Percentiles rank a stretch among this genome's conserved stretches.
These are phyloP conservation scores for Linum trigynum DNA, from an alignment of 345 rosid species.

Conservation along the genomic window DNA sequence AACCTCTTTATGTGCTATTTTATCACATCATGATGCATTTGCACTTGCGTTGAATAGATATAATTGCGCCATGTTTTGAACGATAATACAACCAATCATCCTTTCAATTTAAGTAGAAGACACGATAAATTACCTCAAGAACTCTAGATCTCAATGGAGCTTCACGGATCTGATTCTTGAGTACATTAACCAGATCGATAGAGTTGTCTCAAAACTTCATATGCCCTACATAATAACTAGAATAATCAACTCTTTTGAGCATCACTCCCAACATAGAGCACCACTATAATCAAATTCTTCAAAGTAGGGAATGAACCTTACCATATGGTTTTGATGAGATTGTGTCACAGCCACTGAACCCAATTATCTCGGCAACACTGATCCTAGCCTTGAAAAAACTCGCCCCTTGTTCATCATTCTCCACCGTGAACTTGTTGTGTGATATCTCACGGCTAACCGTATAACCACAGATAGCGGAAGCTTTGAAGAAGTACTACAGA, in stretches of 20 bases:
- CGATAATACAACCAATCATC: too few species aligned
- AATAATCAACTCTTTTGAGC: neutral
- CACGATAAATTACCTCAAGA: slow-evolving; percentile 57
- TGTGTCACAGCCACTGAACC: slow-evolving; percentile 57
- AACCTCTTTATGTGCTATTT: too few species aligned
- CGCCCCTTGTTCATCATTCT: slow-evolving; percentile 61
- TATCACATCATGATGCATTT: neutral
- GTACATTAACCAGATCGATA: slow-evolving; percentile 73
- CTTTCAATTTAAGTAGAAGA: too few species aligned
- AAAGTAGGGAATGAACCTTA: slow-evolving; percentile 16
- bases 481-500: too few species aligned
- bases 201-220: slow-evolving; percentile 80
- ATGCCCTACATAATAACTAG: slow-evolving; percentile 39
- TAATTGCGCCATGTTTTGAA: too few species aligned
- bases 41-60: neutral
- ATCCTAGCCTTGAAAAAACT: slow-evolving; percentile 70
- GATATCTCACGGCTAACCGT: slow-evolving; percentile 9
- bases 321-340: slow-evolving; percentile 66
- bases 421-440: slow-evolving; percentile 64
- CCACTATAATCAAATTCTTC: too few species aligned
- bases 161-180: slow-evolving; percentile 90
- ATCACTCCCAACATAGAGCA: neutral
- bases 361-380: slow-evolving; percentile 78
- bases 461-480: too few species aligned
- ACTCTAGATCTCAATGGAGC: slow-evolving; percentile 94